Base-by-base conservation (phyloP, 129 eudicot genomes). In the Sambucus nigra region DNA sequence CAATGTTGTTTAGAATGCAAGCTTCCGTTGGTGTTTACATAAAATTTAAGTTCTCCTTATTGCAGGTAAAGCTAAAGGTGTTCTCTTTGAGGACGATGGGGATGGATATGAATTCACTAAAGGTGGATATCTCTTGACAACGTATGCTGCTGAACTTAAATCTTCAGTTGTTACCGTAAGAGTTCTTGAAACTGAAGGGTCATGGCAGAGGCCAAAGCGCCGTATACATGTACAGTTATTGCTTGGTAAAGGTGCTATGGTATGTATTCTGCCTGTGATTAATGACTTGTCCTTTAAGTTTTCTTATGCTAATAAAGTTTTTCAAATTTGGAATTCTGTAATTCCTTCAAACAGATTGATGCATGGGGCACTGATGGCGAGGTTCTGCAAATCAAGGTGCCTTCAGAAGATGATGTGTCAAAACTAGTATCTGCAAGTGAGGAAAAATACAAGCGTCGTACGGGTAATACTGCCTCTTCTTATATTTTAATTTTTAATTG, bases 361-460 rank as follows among this genome's bases (percentile, higher is more conserved):
- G 83, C 87, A 14, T 86, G 87, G 94, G 94, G 94, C 35, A 59
- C 38, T 24, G 99, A 91, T 68, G 99, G 99, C 57, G 95, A 82
- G 55, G 69, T 44, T 57, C 24, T 91, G 62, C 68, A 80, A 61
- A 72, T 92, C 31, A 33, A 29, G 20, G 69, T 86, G 78, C 99
- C 99, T 11, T 70, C 91, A 25, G 79, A 72, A 63, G 57, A 61
- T 14, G 87, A 82, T 66, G 73, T 86, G 32, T 65, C 94, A 27
- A 63, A 80, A 38, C 58, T 92, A 58, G 66, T 77, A 53, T 54
- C 49, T 7, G 64, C 51, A 12, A 77, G 91, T 60, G 73, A 72
- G 62, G 52, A 74, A 24, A 67, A 73, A 35, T 72, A 74, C 77
- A 80, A 61, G 71, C 64, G 39, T 40, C 80, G 78, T 8, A 64